phyloP scores from a whole-genome alignment of 192 early-diverging fungal genomes.

The Entomortierella lignicola region DNA sequence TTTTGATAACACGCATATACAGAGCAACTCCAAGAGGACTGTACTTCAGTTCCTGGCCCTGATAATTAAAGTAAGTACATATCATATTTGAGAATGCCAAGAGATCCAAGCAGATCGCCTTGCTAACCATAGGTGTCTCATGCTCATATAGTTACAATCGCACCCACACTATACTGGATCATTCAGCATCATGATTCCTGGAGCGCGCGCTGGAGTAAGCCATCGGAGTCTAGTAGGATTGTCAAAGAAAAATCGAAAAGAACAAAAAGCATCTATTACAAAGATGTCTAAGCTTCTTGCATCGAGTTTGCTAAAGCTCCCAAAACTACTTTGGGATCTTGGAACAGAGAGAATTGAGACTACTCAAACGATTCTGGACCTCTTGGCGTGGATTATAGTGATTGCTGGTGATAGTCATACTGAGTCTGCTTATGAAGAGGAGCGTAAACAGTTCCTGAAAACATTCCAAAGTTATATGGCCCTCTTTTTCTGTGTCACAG shows the following conservation, averaged over 20 bases:
- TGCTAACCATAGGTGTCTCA: conserved; percentile 3
- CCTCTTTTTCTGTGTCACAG: conserved; percentile 45
- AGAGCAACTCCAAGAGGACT: conserved; percentile 39
- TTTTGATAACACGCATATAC: conserved; percentile 24
- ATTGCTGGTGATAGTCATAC: conserved; percentile 30
- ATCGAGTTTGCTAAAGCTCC: conserved; percentile 56
- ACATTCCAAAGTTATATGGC: conserved; percentile 44
- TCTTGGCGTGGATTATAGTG: conserved; percentile 40
- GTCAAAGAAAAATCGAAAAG: conserved; percentile 25
- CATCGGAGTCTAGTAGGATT: conserved; percentile 5
- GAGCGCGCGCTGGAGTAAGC: conserved; percentile 14
- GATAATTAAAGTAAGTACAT: conserved; percentile 32
- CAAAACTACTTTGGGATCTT: conserved; percentile 64
- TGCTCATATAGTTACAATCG: conserved; percentile 34
- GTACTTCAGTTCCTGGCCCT: conserved; percentile 36
- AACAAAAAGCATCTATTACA: conserved; percentile 28
- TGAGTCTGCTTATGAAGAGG: conserved; percentile 16
- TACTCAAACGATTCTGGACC: conserved; percentile 47
- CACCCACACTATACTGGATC: conserved; percentile 53
- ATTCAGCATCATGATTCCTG: conserved; percentile 51
- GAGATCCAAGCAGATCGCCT: conserved; percentile 8
- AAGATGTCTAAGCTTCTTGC: conserved; percentile 38
- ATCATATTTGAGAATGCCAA: not conserved
- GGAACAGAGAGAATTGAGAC: conserved; percentile 59
- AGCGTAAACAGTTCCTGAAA: conserved; percentile 25